Base-by-base conservation (phyloP, 2,329 filamentous ascomycete genomes). In the Pseudogymnoascus verrucosus region DNA sequence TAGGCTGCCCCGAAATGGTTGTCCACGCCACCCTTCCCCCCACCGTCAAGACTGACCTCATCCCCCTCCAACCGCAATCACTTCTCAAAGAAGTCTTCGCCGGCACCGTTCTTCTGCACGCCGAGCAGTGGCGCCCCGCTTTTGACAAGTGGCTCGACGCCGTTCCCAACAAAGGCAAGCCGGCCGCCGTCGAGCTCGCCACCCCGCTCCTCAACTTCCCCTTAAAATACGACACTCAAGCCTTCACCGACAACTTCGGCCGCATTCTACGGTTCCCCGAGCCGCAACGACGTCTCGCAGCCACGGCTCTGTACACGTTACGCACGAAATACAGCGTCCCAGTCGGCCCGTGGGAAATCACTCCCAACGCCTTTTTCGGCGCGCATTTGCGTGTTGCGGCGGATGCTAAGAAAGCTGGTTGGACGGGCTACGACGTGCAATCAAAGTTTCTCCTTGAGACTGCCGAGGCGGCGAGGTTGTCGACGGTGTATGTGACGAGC, bases 401-500 rank as follows among this genome's bases (percentile, higher is more conserved):
- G 5, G 76, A 77, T 62, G 75, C 76, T 0, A 63, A 64, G 21
- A 68, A 66, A n/a, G 72, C 70, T n/a, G 70, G 71, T 19, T 77
- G 73, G 72, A 67, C 73, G 3, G 72, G 72, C 37, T 75, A 74
- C 68, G 69, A 70, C 0, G 68, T 69, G 1, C 76, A 78, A 64
- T 71, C 72, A 0, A 67, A 71, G 4, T 70, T 71, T 6, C 76
- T 76, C 65, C 67, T 77, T 34, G 60, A 64, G 14, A 71, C 75
- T 39, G 75, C 76, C 0, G 51, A 66, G 4, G 44, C 65, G 16
- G 61, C 68, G 28, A 67, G 69, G 5, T 64, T 75, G 1, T 59
- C 68, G 0, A 59, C 77, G 10, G 72, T 77, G 1, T 81, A 77
- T 69, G 72, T 80, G n/a, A 76, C 77, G 3, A 75, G 75, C 2